A percentile compares a stretch with the other conserved stretches of the same genome.
Evolutionary conservation across 2,329 filamentous ascomycete genomes (phyloP).

Genomic region (Aspergillus pseudotamarii): DNA sequence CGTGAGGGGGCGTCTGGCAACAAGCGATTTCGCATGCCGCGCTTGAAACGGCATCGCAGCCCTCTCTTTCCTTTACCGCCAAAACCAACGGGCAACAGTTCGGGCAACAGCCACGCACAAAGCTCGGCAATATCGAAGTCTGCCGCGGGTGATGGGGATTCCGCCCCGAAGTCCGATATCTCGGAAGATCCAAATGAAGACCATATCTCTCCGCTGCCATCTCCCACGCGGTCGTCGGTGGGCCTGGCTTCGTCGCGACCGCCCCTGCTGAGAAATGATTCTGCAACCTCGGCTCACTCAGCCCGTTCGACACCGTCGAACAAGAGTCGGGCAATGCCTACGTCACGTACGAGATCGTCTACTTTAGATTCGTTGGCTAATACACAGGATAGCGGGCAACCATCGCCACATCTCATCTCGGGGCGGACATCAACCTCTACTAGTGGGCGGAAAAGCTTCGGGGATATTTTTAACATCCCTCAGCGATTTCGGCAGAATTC

Average conservation of each 20-base stretch:
- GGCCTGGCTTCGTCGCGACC: slow-evolving; percentile 52
- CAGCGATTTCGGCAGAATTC: slow-evolving; percentile 79
- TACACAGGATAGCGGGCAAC: slow-evolving; percentile 69
- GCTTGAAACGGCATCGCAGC: slow-evolving; percentile 73
- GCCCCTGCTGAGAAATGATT: slow-evolving; percentile 61
- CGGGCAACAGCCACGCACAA: slow-evolving; percentile 19
- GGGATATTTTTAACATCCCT: slow-evolving; percentile 78
- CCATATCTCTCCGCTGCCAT: slow-evolving; percentile 46
- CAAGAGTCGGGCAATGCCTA: slow-evolving; percentile 56
- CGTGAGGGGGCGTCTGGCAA: slow-evolving; percentile 68
- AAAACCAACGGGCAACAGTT: slow-evolving; percentile 51
- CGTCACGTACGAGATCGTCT: slow-evolving; percentile 75
- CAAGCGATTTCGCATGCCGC: slow-evolving; percentile 79
- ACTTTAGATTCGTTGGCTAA: slow-evolving; percentile 83
- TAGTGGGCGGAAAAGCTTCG: slow-evolving; percentile 85
- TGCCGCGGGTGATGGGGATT: slow-evolving; percentile 24
- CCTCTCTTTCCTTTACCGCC: slow-evolving; percentile 88
- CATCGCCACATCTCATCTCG: slow-evolving; percentile 62
- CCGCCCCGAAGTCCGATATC: slow-evolving; percentile 24
- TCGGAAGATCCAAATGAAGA: slow-evolving; percentile 29
- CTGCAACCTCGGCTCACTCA: slow-evolving; percentile 68
- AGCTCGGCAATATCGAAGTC: slow-evolving; percentile 22
- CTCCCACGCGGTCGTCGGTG: slow-evolving; percentile 56
- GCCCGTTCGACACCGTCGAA: slow-evolving; percentile 56
- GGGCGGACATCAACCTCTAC: slow-evolving; percentile 79